Conservation (phyloP, 192 early-diverging fungal species). For the Backusella liffmaniae region DNA sequence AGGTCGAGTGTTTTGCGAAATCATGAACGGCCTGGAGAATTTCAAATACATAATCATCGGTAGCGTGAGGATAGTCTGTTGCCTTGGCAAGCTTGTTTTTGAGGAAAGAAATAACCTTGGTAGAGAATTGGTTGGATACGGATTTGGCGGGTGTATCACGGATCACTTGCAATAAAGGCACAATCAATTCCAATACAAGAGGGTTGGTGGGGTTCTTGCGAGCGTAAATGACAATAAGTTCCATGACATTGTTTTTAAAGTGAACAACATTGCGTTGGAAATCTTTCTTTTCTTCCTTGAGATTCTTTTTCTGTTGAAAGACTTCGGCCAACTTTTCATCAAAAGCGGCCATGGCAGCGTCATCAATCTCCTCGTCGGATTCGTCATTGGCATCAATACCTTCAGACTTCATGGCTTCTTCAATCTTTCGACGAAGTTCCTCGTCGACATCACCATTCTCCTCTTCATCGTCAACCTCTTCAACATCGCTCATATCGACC, state of each 20-base stretch:
- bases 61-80: slow-evolving; percentile 60
- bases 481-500: slow-evolving; percentile 6
- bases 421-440: slow-evolving; percentile 70
- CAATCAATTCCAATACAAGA: slow-evolving; percentile 70
- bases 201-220: slow-evolving; percentile 63
- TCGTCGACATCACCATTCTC: slow-evolving; percentile 61
- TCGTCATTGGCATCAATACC: slow-evolving; percentile 57
- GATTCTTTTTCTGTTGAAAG: slow-evolving; percentile 79
- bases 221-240: slow-evolving; percentile 78
- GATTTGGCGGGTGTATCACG: slow-evolving; percentile 50
- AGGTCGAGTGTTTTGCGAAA: slow-evolving; percentile 64
- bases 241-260: slow-evolving; percentile 89
- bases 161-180: slow-evolving; percentile 66
- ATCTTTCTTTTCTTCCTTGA: slow-evolving; percentile 78
- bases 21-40: slow-evolving; percentile 70
- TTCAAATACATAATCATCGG: slow-evolving; percentile 54
- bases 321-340: slow-evolving; percentile 94
- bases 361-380: slow-evolving; percentile 40
- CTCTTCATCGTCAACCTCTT: slow-evolving; percentile 26
- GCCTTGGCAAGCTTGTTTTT: slow-evolving; percentile 59
- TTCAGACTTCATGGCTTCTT: slow-evolving; percentile 65
- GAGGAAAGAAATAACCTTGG: slow-evolving; percentile 66
- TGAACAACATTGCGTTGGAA: slow-evolving; percentile 77
- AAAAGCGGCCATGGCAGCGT: slow-evolving; percentile 58
- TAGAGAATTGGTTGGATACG: slow-evolving; percentile 62